Evolutionary conservation across 345 rosid genomes (phyloP).

Genomic region (Eucalyptus decipiens): DNA sequence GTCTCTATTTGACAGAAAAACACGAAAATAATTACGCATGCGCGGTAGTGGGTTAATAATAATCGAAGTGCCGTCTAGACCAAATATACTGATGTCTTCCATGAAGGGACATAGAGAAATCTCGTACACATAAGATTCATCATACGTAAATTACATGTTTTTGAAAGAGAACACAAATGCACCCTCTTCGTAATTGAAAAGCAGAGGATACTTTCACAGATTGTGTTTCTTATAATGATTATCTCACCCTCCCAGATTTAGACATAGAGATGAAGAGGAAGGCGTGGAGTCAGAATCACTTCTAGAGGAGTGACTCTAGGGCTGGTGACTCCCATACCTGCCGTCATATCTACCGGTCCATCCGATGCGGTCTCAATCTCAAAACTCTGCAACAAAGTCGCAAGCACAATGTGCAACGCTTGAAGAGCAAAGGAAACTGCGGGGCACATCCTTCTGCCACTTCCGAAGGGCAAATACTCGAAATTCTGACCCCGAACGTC

Average conservation of each 20-base stretch:
- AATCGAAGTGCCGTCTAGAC: too few relatives aligned
- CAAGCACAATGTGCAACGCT: slow-evolving; percentile 23
- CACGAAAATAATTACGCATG: too few relatives aligned
- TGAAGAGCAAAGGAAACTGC: slow-evolving; percentile 26
- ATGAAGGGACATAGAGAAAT: neutral
- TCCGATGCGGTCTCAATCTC: slow-evolving; percentile 6
- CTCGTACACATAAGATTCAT: neutral
- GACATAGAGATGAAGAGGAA: neutral
- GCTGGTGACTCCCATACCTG: slow-evolving; percentile 5
- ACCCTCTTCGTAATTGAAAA: neutral
- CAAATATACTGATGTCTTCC: neutral
- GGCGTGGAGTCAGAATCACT: slow-evolving; percentile 26
- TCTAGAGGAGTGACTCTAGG: slow-evolving; percentile 35
- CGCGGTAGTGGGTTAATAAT: too few relatives aligned
- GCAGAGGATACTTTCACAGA: neutral
- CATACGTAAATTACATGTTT: neutral
- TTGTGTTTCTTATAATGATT: neutral
- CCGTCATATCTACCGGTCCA: slow-evolving; percentile 18
- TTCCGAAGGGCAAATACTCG: slow-evolving; percentile 37
- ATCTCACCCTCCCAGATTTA: neutral
- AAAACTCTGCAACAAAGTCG: slow-evolving; percentile 31
- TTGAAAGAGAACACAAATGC: neutral
- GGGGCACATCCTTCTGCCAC: slow-evolving; percentile 40
- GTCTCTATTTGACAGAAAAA: too few relatives aligned
- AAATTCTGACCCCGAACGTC: slow-evolving; percentile 34